phyloP scores from a whole-genome alignment of 768 basidiomycete genomes.

The Tricholoma sp. region DNA sequence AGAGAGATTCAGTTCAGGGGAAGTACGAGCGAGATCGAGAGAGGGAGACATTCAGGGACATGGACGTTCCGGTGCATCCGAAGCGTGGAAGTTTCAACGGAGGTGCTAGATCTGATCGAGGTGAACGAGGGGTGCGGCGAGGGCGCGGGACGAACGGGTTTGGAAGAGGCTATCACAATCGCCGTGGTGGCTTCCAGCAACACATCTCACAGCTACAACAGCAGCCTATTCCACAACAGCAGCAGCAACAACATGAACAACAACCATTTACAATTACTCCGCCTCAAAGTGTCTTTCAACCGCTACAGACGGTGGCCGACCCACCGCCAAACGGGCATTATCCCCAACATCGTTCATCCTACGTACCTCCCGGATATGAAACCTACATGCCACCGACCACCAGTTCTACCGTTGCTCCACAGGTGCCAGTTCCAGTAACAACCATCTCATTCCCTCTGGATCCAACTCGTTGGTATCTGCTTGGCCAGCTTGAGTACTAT shows the following conservation, averaged over 20 bases:
- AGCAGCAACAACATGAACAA: conserved; percentile 6
- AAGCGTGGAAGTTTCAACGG: conserved; percentile 5
- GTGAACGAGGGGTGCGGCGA: conserved; percentile 25
- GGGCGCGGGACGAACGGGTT: conserved; percentile 27
- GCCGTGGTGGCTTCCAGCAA: conserved; percentile 30
- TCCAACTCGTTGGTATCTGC: conserved; percentile 57
- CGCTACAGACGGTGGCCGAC: conserved; percentile 14
- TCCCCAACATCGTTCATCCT: conserved; percentile 19
- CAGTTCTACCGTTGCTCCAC: conserved; percentile 24
- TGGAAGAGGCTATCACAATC: conserved; percentile 32
- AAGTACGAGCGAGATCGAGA: conserved; percentile 1
- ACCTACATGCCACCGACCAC: conserved; percentile 15
- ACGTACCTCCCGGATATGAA: conserved; percentile 27
- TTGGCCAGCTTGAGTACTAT: conserved; percentile 90
- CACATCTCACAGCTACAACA: conserved; percentile 5
- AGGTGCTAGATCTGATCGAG: conserved; percentile 4
- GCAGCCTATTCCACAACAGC: conserved; percentile 6
- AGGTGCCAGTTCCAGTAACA: conserved; percentile 43
- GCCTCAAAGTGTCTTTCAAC: conserved; percentile 29
- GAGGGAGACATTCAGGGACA: conserved; percentile 11
- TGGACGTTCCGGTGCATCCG: conserved; percentile 3
- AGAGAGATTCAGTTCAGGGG: neutral
- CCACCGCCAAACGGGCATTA: conserved; percentile 20
- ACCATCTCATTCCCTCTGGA: conserved; percentile 56
- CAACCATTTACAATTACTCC: conserved; percentile 26